Percentiles rank a stretch among this genome's conserved stretches.
Conservation (phyloP, 345 rosid genomes). For the Eucalyptus coolabah region DNA sequence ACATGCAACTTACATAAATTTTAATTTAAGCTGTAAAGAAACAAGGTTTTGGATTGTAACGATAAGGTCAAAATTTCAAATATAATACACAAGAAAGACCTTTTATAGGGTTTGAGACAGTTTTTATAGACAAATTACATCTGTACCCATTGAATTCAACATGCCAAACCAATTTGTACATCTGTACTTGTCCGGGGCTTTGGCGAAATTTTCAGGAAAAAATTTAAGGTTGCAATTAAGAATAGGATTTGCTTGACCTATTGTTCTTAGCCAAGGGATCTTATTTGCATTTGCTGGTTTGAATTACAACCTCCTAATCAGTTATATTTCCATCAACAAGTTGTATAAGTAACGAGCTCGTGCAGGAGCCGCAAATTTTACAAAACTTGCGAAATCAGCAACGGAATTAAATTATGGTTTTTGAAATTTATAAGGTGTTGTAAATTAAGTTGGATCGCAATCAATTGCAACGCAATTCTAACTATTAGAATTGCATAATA, state of each 20-base stretch:
- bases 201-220: not conserved
- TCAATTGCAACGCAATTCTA: too few relatives aligned
- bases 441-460: too few relatives aligned
- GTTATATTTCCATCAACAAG: not conserved
- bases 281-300: not conserved
- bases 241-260: not conserved
- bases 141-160: not conserved
- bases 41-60: not conserved
- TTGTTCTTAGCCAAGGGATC: not conserved
- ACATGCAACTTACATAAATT: not conserved
- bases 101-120: not conserved
- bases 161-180: not conserved
- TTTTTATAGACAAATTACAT: not conserved
- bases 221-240: not conserved
- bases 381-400: not conserved
- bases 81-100: not conserved
- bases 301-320: not conserved
- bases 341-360: not conserved
- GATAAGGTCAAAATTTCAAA: not conserved
- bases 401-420: not conserved
- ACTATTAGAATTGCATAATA: too few relatives aligned
- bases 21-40: not conserved
- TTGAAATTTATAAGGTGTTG: not conserved
- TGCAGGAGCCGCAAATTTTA: not conserved
- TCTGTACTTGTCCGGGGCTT: not conserved